Evolutionary conservation across 345 rosid species (phyloP), one percentile per base, ranked within the genome.

Genomic region (Lepidium didymum): DNA sequence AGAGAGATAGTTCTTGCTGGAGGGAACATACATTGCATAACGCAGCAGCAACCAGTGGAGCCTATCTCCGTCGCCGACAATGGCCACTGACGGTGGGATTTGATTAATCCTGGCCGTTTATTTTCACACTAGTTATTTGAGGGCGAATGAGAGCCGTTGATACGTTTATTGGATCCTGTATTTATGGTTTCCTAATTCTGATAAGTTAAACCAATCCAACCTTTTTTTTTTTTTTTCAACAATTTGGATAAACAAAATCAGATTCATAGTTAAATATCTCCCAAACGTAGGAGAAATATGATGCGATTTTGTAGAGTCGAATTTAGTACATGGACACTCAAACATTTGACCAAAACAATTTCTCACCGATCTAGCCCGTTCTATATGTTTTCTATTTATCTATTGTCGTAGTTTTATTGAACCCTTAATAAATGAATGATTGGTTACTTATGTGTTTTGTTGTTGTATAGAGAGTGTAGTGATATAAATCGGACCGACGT

Each of bases 21-120:
- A 44, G 99, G 99, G 66, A 93, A 93, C 61, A 82, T 91, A 27
- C 99, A 93, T 46, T 94, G 98, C 80, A 91, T 93, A 67, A 91
- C 98, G 33, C 96, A 90, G 56, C 97, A 93, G 75, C 92, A 93
- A 21, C 95, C 99, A 1, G 84, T 66, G 11, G 74, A 68, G 64
- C 83, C 79, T 35, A 16, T 36, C 15, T 56, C 10, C 23, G 21
- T 38, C 40, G 36, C 38, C 40, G 64, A 54, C 2, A 27, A 62
- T 1, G 75, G 52, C 1, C 34, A 53, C 41, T 65, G 67, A 56
- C 10, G 53, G 19, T 29, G 56, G 44, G 4, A n/a, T 19, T 15
- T 44, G 40, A 34, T 64, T 10, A 63, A 55, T 62, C 64, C 31
- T 52, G 61, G 46, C 52, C 63, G 73, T 74, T 53, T 9, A 36